These are phyloP conservation scores for Ensete ventricosum DNA, from an alignment of 176 grass and related monocot genomes.

Conservation along the genomic window DNA sequence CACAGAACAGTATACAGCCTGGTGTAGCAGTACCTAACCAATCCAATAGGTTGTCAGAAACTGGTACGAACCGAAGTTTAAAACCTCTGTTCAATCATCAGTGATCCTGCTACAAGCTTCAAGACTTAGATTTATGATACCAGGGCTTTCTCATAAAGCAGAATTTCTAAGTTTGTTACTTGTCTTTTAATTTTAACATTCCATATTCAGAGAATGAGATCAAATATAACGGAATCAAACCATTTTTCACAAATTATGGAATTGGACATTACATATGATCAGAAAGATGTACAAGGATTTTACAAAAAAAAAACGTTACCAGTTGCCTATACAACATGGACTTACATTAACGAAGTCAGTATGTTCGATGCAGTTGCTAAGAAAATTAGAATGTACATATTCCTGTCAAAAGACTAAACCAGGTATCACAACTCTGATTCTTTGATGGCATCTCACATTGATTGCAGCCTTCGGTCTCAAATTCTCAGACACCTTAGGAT, in stretches of 20 bases:
- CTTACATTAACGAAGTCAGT: conserved; percentile 62
- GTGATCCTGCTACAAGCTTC: no score
- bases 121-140: no score
- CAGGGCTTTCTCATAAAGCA: no score
- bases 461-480: neutral
- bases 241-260: neutral
- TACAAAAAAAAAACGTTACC: neutral
- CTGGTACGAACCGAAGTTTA: no score
- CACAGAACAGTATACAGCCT: no score
- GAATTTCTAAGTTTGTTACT: no score
- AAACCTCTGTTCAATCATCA: no score
- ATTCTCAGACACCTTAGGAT: neutral
- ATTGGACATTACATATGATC: neutral
- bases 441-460: conserved; percentile 20
- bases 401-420: conserved; percentile 37
- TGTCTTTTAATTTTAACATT: no score
- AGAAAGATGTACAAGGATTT: neutral
- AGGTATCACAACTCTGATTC: conserved; percentile 29
- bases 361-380: conserved; percentile 51
- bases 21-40: no score
- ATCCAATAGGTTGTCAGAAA: no score
- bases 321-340: conserved; percentile 24
- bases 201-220: no score
- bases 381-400: conserved; percentile 75
- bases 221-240: neutral